Base-by-base conservation (phyloP, 306 rosid genomes). In the Cucurbita pepo region DNA sequence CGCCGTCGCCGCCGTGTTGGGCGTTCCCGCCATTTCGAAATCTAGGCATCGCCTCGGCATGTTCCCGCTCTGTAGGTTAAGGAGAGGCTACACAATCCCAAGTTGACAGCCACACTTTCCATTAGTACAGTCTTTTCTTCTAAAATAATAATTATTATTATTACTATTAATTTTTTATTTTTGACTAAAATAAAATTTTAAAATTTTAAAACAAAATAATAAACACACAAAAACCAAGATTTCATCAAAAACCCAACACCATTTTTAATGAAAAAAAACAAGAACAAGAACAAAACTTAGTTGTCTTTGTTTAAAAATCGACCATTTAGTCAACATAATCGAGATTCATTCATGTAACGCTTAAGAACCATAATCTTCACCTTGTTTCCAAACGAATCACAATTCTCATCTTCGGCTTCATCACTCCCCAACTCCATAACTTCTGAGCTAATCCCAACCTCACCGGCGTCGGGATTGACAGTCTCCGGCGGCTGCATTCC, bases 1-100 rank as follows among this genome's bases (percentile, higher is more conserved):
- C 52, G 76, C 87, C 70, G 34, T 3, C 34, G 78, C 81, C 30
- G 67, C 44, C 48, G 76, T 83, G 69, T 10, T 79, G 38, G 37
- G 81, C 18, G 77, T 79, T 74, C 82, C 90, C 7, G 82, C 86
- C 89, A 76, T 80, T 84, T 89, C 96, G 83, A 90, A 94, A 80
- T 94, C 94, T 43, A 90, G 86, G 71, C 96, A 88, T 71, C 97
- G 92, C 84, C 96, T 89, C 78, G 87, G 77, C 66, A 83, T 75
- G 15, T 63, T 63, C 51, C 94, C 87, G 55, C 84, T 87, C 54
- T 84, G 88, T 74, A 87, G 79, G 44, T 67, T 85, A 70, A 81
- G 74, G 75, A 79, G 74, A 76, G 83, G 77, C 97, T 89, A 65
- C 52, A 81, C 74, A 38, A 62, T 14, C 72, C 34, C 37, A n/a